These are phyloP conservation scores for Pythium periplocum DNA, from an alignment of 352 stramenopile genomes.

Conservation along the genomic window DNA sequence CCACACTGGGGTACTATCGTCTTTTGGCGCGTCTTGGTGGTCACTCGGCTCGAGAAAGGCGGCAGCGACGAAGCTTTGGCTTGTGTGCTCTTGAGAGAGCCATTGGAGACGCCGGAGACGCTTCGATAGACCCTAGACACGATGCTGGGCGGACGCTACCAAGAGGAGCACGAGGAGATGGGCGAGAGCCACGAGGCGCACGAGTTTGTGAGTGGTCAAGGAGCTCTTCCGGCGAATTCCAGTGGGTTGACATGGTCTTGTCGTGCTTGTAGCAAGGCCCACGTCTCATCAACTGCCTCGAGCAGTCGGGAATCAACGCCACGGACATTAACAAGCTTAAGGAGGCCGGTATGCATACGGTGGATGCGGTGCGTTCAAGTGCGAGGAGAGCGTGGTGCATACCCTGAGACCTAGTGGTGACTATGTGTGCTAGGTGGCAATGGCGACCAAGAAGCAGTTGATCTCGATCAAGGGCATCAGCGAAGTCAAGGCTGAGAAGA, in stretches of 20 bases:
- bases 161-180: conserved; percentile 34
- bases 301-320: conserved; percentile 96
- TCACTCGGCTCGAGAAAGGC: conserved; percentile 19
- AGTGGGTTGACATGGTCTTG: not conserved
- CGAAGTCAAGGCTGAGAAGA: conserved; percentile 98
- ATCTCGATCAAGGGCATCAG: conserved; percentile 98
- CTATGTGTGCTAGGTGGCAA: conserved; percentile 68
- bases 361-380: conserved; percentile 88
- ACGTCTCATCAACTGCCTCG: conserved; percentile 85
- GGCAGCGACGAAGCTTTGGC: not conserved
- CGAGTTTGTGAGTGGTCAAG: conserved; percentile 23
- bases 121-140: not conserved
- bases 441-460: conserved; percentile 97
- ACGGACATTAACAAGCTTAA: conserved; percentile 98
- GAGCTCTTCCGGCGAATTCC: not conserved
- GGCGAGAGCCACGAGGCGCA: conserved; percentile 31
- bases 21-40: conserved; percentile 12
- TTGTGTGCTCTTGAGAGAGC: no score
- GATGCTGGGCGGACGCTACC: conserved; percentile 32
- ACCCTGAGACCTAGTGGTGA: conserved; percentile 2
- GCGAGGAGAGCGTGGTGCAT: not conserved
- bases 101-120: no score
- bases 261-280: conserved; percentile 51
- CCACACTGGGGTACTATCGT: conserved; percentile 8
- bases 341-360: conserved; percentile 95